Percentiles rank a stretch among this genome's conserved stretches.
Conservation (phyloP, 495 filamentous ascomycete species). For the Aspergillus olivimuriae region DNA sequence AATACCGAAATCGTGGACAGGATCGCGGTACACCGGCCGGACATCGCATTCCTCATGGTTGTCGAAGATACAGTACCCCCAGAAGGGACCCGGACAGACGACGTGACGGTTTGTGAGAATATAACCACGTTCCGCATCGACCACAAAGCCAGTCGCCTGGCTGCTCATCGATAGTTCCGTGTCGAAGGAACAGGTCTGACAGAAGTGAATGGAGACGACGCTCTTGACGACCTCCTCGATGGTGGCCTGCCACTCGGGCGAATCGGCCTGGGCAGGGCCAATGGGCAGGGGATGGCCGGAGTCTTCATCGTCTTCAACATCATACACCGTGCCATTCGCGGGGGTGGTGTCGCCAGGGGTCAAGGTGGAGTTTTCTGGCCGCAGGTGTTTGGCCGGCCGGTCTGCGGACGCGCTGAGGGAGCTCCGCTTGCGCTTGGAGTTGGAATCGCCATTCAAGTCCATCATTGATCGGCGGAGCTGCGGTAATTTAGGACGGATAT, state of each 20-base stretch:
- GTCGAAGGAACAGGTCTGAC: conserved; percentile 96
- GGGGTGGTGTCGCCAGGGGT: conserved; percentile 41
- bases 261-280: conserved; percentile 60
- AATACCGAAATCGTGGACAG: conserved; percentile 97
- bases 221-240: conserved; percentile 89
- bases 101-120: conserved; percentile 91
- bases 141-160: conserved; percentile 96
- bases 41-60: conserved; percentile 98
- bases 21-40: conserved; percentile 95
- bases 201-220: conserved; percentile 97
- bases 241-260: conserved; percentile 93
- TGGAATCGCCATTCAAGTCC: conserved; percentile 45
- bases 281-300: conserved; percentile 31
- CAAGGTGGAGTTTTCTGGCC: conserved; percentile 36
- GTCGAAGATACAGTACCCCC: conserved; percentile 96
- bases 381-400: conserved; percentile 52
- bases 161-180: conserved; percentile 88
- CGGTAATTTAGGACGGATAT: conserved; percentile 1
- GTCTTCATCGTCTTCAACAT: conserved; percentile 44
- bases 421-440: conserved; percentile 57
- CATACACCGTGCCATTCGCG: conserved; percentile 42
- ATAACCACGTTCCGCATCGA: conserved; percentile 90
- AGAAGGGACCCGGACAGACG: conserved; percentile 93
- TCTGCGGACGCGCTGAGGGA: conserved; percentile 41
- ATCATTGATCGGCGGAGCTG: conserved; percentile 28